A percentile compares a stretch with the other conserved stretches of the same genome.
Evolutionary conservation across 208 protist species (phyloP).

Genomic region (Leishmania braziliensis): DNA sequence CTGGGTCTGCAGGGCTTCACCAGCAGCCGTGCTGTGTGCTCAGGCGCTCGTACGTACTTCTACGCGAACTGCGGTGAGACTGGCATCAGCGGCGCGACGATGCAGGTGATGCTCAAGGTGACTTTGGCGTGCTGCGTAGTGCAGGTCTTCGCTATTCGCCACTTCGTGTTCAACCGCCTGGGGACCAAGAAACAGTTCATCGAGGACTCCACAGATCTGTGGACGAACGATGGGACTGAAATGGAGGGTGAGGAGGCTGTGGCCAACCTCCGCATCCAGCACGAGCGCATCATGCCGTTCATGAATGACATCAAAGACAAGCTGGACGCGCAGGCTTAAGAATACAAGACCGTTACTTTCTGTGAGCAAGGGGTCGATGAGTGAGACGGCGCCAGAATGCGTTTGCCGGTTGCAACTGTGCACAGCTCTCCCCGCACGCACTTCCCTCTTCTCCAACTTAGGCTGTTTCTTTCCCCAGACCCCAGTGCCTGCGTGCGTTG

Average conservation of each 20-base stretch:
- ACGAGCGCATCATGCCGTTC: slow-evolving; percentile 91
- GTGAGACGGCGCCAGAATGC: not conserved
- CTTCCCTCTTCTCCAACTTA: not conserved
- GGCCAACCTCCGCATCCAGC: slow-evolving; percentile 86
- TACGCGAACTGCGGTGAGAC: slow-evolving; percentile 69
- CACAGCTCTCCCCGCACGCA: not conserved
- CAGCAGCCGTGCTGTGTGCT: slow-evolving; percentile 17
- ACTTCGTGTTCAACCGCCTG: slow-evolving; percentile 54
- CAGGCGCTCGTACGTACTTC: slow-evolving; percentile 62
- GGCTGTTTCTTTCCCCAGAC: not conserved
- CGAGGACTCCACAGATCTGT: slow-evolving; percentile 81
- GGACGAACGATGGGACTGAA: slow-evolving; percentile 74
- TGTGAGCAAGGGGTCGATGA: not conserved
- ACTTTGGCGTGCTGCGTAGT: slow-evolving; percentile 40
- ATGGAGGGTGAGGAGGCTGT: slow-evolving; percentile 87
- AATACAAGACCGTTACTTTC: slow-evolving; percentile 4
- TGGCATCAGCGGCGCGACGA: slow-evolving; percentile 73
- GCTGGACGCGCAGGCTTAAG: slow-evolving; percentile 41
- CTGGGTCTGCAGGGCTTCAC: slow-evolving; percentile 20
- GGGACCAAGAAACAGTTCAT: slow-evolving; percentile 76
- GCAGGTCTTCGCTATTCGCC: slow-evolving; percentile 35
- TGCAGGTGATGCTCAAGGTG: slow-evolving; percentile 39
- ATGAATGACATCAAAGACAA: slow-evolving; percentile 87
- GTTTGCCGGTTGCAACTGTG: not conserved
- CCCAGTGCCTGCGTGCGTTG: not conserved